These are phyloP conservation scores for Arabidopsis thaliana DNA, from an alignment of 345 rosid species.

Conservation along the genomic window DNA sequence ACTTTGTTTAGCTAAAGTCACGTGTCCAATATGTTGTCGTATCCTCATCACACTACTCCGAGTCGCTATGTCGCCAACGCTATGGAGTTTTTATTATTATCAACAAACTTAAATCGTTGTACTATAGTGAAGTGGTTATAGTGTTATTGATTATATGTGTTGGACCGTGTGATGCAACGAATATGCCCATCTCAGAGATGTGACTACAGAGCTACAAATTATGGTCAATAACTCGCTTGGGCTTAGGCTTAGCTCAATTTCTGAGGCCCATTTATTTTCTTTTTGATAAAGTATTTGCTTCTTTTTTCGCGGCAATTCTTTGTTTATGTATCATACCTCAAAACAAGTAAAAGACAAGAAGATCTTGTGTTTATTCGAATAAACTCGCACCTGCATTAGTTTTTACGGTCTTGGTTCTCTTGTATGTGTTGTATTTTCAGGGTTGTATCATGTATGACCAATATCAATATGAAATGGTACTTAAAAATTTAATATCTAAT, in stretches of 20 bases:
- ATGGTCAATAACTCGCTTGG: constrained; percentile 26
- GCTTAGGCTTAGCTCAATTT: constrained; percentile 9
- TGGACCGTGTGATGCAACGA: constrained; percentile 35
- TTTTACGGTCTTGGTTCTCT: not conserved
- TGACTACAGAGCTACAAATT: not conserved
- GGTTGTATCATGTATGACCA: not conserved
- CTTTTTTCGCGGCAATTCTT: no score
- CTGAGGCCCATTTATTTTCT: constrained; percentile 8
- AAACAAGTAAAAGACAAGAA: no score
- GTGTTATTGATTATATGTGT: constrained; percentile 17
- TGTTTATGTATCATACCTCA: no score
- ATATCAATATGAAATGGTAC: not conserved
- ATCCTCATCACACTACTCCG: constrained; percentile 28
- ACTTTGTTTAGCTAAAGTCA: constrained; percentile 29
- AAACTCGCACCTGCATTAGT: no score
- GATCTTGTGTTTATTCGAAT: no score
- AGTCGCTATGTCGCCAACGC: constrained; percentile 34
- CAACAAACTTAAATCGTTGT: constrained; percentile 1
- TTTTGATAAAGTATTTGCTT: no score
- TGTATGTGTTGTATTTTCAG: not conserved
- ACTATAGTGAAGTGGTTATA: not conserved
- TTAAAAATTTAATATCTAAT: not conserved
- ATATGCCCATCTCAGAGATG: constrained; percentile 7
- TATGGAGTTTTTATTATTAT: constrained; percentile 2
- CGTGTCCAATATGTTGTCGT: constrained; percentile 41